Percentiles rank a stretch among this genome's conserved stretches.
Conservation (phyloP, 2,329 filamentous ascomycete genomes). For the Trichoderma simmonsii region DNA sequence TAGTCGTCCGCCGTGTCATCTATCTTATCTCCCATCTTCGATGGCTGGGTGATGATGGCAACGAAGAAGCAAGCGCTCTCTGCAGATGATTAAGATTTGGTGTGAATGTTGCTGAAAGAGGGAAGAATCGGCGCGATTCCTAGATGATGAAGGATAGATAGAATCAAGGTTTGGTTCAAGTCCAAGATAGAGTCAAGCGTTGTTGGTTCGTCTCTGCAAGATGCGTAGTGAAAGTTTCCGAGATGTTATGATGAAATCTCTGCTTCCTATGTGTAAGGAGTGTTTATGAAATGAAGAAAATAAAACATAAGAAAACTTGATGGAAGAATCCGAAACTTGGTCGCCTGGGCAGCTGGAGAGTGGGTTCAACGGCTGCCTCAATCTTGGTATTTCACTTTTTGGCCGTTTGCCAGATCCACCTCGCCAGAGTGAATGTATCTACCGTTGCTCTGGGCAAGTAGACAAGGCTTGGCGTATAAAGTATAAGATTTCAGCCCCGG, state of each 20-base stretch:
- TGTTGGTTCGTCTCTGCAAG: neutral
- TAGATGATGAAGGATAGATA: neutral
- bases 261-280: neutral
- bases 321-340: neutral
- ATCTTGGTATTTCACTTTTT: neutral
- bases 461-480: neutral
- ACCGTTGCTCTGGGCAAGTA: neutral
- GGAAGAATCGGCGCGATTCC: neutral
- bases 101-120: neutral
- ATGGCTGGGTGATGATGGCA: too few relatives aligned
- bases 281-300: neutral
- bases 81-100: neutral
- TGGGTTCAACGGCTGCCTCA: neutral
- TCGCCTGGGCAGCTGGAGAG: neutral
- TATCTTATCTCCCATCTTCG: neutral
- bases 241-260: neutral
- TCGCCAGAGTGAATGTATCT: neutral
- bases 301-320: neutral
- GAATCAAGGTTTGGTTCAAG: neutral
- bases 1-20: neutral
- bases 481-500: neutral
- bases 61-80: neutral
- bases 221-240: neutral
- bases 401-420: neutral
- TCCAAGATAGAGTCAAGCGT: neutral